Percentiles rank a stretch among this genome's conserved stretches.
Conservation (phyloP, 2,329 filamentous ascomycete species). For the Nectriaceae sp. region DNA sequence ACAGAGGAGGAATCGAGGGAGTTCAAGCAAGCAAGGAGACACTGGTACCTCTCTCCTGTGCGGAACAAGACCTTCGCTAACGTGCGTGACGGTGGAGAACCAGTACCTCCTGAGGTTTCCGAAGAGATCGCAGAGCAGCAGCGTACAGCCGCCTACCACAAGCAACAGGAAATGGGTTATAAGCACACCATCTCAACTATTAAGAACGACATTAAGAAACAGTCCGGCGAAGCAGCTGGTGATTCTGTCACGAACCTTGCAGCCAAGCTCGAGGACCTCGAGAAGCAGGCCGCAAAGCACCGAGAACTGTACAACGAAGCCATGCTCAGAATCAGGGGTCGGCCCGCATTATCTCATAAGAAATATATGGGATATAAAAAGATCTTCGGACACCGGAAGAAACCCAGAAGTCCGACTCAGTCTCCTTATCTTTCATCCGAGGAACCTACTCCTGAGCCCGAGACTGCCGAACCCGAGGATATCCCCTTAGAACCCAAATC, state of each 20-base stretch:
- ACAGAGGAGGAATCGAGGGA: conserved; percentile 35
- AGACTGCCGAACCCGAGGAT: too few species aligned
- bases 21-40: conserved; percentile 37
- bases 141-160: conserved; percentile 31
- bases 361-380: conserved; percentile 30
- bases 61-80: conserved; percentile 26
- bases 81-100: conserved; percentile 14
- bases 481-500: not conserved
- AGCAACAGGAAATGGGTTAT: conserved; percentile 32
- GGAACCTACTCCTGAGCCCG: too few species aligned
- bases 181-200: conserved; percentile 22
- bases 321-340: conserved; percentile 33
- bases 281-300: conserved; percentile 28
- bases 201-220: conserved; percentile 13
- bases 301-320: conserved; percentile 22
- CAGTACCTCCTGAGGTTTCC: conserved; percentile 20
- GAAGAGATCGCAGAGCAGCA: conserved; percentile 27
- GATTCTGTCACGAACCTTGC: conserved; percentile 7
- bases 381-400: conserved; percentile 30
- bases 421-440: too few species aligned
- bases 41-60: conserved; percentile 33
- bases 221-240: not conserved
- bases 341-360: conserved; percentile 25
- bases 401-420: conserved; percentile 13
- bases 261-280: conserved; percentile 22